Percentiles rank a stretch among this genome's conserved stretches.
These are phyloP conservation scores for Sugiyamaella castrensis DNA, from an alignment of 1,139 yeast species.

Conservation along the genomic window DNA sequence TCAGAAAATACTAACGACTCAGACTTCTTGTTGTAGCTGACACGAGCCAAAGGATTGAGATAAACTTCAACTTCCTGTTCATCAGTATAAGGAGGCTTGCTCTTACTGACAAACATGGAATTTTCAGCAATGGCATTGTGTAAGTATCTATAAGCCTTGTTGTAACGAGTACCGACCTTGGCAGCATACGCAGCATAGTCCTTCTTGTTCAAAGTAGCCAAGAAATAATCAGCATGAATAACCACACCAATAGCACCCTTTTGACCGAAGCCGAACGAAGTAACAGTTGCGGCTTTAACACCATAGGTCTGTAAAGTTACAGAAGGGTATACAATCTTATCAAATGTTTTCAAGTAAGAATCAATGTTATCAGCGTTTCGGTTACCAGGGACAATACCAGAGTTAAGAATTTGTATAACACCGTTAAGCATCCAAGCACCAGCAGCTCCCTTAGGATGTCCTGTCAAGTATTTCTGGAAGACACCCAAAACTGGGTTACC, in stretches of 20 bases:
- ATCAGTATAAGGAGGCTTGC: constrained; percentile 84
- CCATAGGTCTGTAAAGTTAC: constrained; percentile 94
- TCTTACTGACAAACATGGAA: constrained; percentile 90
- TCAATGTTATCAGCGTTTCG: constrained; percentile 98
- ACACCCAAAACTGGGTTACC: constrained; percentile 98
- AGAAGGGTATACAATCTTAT: constrained; percentile 90
- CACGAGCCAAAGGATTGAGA: constrained; percentile 95
- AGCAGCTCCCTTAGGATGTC: constrained; percentile 99
- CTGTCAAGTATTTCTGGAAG: constrained; percentile 97
- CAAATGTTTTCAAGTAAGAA: constrained; percentile 72
- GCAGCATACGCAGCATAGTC: constrained; percentile 66
- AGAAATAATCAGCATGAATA: constrained; percentile 90
- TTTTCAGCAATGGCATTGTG: constrained; percentile 92
- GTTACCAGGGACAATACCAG: constrained; percentile 98
- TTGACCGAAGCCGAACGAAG: constrained; percentile 99
- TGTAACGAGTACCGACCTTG: constrained; percentile 79
- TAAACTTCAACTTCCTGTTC: constrained; percentile 86
- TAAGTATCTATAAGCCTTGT: constrained; percentile 90
- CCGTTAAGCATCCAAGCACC: constrained; percentile 99
- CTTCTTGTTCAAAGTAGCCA: constrained; percentile 68
- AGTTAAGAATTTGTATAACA: constrained; percentile 85
- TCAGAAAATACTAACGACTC: constrained; percentile 50
- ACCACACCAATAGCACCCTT: constrained; percentile 97
- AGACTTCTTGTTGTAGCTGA: constrained; percentile 49
- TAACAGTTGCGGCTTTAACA: constrained; percentile 92